These are phyloP conservation scores for Yamadazyma jaroonii DNA, from an alignment of 1,139 yeast genomes.

Conservation along the genomic window DNA sequence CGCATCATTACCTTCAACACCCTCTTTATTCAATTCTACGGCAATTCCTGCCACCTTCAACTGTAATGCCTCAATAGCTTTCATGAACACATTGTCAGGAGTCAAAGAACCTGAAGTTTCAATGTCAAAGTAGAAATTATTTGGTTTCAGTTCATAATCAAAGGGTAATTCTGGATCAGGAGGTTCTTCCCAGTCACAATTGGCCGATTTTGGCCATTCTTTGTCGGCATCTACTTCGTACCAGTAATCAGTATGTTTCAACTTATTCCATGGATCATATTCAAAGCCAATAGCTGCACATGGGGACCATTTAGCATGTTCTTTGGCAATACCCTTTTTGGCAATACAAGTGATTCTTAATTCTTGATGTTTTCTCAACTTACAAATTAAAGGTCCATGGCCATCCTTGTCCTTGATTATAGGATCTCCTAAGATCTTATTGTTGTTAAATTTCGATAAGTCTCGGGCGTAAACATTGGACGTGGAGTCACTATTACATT, in stretches of 20 bases:
- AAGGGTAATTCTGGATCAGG: slow-evolving; percentile 86
- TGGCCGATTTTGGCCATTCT: slow-evolving; percentile 91
- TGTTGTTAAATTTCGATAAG: slow-evolving; percentile 53
- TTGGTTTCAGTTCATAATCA: slow-evolving; percentile 81
- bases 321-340: slow-evolving; percentile 96
- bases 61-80: slow-evolving; percentile 82
- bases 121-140: slow-evolving; percentile 78
- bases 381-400: slow-evolving; percentile 86
- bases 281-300: slow-evolving; percentile 97
- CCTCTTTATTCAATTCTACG: slow-evolving; percentile 69
- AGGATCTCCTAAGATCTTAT: slow-evolving; percentile 69
- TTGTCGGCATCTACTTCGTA: slow-evolving; percentile 82
- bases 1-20: slow-evolving; percentile 47
- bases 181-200: slow-evolving; percentile 95
- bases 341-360: slow-evolving; percentile 88
- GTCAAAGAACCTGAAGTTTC: slow-evolving; percentile 90
- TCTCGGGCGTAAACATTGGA: slow-evolving; percentile 91
- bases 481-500: slow-evolving; percentile 83
- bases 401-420: slow-evolving; percentile 74
- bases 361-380: slow-evolving; percentile 91
- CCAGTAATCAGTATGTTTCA: slow-evolving; percentile 96
- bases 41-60: slow-evolving; percentile 88
- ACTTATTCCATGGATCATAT: slow-evolving; percentile 98
- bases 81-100: slow-evolving; percentile 83
- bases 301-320: slow-evolving; percentile 98